These are phyloP conservation scores for Coemansia sp. DNA, from an alignment of 192 early-diverging fungal species.

Conservation along the genomic window DNA sequence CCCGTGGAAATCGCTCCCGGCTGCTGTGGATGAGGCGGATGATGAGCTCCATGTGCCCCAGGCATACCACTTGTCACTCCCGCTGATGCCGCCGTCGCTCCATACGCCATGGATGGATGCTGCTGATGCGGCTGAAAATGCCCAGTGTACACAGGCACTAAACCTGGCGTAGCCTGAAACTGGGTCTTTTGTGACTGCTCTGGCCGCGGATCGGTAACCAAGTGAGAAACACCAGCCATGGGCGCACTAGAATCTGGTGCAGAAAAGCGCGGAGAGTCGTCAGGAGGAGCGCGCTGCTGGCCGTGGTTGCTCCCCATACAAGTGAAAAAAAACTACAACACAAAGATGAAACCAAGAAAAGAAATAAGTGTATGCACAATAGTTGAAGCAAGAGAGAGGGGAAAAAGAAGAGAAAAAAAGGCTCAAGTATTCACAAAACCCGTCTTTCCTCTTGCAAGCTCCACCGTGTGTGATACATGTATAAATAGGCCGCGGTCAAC, in stretches of 20 bases:
- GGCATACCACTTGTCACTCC: background rate
- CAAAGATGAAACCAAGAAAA: background rate
- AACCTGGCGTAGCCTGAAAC: background rate
- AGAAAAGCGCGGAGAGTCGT: background rate
- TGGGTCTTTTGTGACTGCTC: background rate
- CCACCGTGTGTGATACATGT: background rate
- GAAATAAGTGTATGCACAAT: background rate
- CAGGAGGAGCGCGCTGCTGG: background rate
- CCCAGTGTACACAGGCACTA: background rate
- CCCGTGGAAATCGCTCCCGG: background rate
- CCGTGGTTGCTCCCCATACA: constrained; percentile 12
- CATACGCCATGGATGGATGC: background rate
- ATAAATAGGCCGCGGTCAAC: background rate
- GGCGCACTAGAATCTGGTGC: background rate
- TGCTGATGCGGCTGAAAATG: constrained; percentile 2
- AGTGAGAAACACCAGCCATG: background rate
- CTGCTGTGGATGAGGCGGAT: background rate
- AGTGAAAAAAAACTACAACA: background rate
- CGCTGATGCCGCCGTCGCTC: background rate
- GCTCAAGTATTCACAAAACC: background rate
- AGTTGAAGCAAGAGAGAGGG: background rate
- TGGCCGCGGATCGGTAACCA: constrained; percentile 1
- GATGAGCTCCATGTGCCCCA: background rate
- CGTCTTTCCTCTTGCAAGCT: background rate
- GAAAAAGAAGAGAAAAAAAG: background rate